Evolutionary conservation across 2,329 filamentous ascomycete species (phyloP), one percentile per base, ranked within the genome.

Genomic region (Claviceps pusilla): DNA sequence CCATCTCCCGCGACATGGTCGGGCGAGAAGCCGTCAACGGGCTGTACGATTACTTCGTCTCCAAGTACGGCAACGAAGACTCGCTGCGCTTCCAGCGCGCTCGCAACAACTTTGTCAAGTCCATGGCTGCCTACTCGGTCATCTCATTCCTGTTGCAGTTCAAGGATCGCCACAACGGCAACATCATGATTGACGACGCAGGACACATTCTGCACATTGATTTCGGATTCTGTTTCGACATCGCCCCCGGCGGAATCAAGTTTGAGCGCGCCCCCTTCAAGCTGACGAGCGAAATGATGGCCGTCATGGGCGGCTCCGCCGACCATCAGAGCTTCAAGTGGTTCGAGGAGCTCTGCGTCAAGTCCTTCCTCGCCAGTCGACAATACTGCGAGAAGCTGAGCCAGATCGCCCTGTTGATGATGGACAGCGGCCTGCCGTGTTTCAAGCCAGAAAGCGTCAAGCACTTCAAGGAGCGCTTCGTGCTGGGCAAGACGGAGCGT

Each of bases 261-360:
- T 99, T 99, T 66, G 93, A 99, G 74, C 86, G 93, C 29, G 93
- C 93, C 0, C 93, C 93, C 0, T 99, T 99, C 78, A 99, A 99
- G 72, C 81, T 99, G 54, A 98, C 93, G 0, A 80, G 83, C 7
- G 93, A 99, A 68, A 98, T 98, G 94, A 79, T 98, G 56, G 88
- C 90, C n/a, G 93, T 99, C 62, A 97, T 99, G 91, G 91, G 93
- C 53, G 90, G 90, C 56, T 83, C 78, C 54, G 85, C 82, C 3
- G 83, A 86, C 46, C 87, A 90, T 52, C 91, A 97, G 69, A 77
- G 89, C 14, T 99, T 95, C 75, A 84, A 84, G 59, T 93, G 88
- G 80, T 99, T 99, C 63, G 93, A 98, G 71, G 91, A 96, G 66
- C 79, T 99, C 43, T 94, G 89, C 64, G 79, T 98, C 66, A 98